phyloP scores from a whole-genome alignment of 805 yeast genomes.

The Yarrowia sp. region DNA sequence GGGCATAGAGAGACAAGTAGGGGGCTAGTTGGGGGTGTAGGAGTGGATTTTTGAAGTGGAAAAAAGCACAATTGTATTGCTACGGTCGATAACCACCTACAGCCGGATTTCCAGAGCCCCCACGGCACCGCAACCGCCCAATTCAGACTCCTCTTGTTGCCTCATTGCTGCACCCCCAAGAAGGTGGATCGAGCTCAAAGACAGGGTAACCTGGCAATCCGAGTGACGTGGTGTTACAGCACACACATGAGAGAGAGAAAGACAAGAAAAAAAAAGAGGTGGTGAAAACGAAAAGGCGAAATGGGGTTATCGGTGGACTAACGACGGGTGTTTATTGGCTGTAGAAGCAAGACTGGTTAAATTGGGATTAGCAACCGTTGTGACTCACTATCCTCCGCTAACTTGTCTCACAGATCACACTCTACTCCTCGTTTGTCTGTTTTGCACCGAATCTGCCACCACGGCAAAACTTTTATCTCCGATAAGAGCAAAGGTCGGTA shows the following conservation, averaged over 20 bases:
- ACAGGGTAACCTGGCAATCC: neutral
- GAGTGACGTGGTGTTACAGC: slow-evolving; percentile 27
- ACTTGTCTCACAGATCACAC: no score
- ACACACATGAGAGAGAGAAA: no score
- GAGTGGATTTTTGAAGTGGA: no score
- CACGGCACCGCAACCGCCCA: neutral
- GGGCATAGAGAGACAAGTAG: neutral
- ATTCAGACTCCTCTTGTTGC: neutral
- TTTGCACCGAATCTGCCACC: neutral
- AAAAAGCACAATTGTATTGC: neutral
- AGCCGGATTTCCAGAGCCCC: neutral
- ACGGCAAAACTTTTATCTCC: slow-evolving; percentile 4
- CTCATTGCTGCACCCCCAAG: slow-evolving; percentile 17
- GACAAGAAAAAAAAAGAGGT: no score
- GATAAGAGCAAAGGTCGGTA: slow-evolving; percentile 4
- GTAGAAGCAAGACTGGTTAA: no score
- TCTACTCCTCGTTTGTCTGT: no score
- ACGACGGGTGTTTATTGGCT: no score
- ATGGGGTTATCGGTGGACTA: no score
- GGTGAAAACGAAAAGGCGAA: no score
- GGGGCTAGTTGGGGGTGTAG: no score
- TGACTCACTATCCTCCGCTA: no score
- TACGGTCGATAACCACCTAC: neutral
- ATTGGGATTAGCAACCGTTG: no score
- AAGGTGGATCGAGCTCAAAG: slow-evolving; percentile 1